These are phyloP conservation scores for Fusarium albosuccineum DNA, from an alignment of 2,329 filamentous ascomycete genomes.

Conservation along the genomic window DNA sequence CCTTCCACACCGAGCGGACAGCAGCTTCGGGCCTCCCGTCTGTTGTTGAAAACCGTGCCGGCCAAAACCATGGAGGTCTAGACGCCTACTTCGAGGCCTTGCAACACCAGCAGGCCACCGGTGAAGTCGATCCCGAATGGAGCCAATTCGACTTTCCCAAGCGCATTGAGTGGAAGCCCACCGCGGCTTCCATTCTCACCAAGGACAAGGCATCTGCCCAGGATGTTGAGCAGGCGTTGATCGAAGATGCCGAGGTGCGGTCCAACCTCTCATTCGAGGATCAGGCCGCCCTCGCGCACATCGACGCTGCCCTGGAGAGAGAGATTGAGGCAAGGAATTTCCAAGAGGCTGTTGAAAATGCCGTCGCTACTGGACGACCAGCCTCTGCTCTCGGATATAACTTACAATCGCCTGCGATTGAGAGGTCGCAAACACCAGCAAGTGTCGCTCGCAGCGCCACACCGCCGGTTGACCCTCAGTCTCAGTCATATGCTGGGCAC, in stretches of 20 bases:
- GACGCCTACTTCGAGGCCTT: slow-evolving; percentile 94
- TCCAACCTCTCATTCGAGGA: slow-evolving; percentile 60
- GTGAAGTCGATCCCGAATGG: slow-evolving; percentile 83
- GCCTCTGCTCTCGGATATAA: slow-evolving; percentile 57
- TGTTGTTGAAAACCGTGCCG: slow-evolving; percentile 68
- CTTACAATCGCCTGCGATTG: slow-evolving; percentile 56
- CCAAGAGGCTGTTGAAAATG: slow-evolving; percentile 60
- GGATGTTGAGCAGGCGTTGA: slow-evolving; percentile 50
- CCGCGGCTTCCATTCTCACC: slow-evolving; percentile 67
- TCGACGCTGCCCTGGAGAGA: slow-evolving; percentile 85
- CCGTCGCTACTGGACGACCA: slow-evolving; percentile 53
- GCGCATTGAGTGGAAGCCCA: slow-evolving; percentile 88
- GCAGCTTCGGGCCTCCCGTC: slow-evolving; percentile 59
- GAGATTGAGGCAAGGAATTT: slow-evolving; percentile 74
- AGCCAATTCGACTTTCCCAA: slow-evolving; percentile 91
- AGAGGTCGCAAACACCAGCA: slow-evolving; percentile 58
- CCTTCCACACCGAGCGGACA: slow-evolving; percentile 74
- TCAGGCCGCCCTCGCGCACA: slow-evolving; percentile 78
- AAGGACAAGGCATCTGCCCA: slow-evolving; percentile 66
- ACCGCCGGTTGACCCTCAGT: slow-evolving; percentile 73
- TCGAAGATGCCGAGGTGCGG: slow-evolving; percentile 53
- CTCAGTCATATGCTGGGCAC: slow-evolving; percentile 80
- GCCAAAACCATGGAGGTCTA: slow-evolving; percentile 73
- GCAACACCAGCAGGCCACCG: slow-evolving; percentile 78
- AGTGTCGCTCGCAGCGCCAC: slow-evolving; percentile 69